Base-by-base conservation (phyloP, 2,329 filamentous ascomycete species). In the Beauveria sp. region DNA sequence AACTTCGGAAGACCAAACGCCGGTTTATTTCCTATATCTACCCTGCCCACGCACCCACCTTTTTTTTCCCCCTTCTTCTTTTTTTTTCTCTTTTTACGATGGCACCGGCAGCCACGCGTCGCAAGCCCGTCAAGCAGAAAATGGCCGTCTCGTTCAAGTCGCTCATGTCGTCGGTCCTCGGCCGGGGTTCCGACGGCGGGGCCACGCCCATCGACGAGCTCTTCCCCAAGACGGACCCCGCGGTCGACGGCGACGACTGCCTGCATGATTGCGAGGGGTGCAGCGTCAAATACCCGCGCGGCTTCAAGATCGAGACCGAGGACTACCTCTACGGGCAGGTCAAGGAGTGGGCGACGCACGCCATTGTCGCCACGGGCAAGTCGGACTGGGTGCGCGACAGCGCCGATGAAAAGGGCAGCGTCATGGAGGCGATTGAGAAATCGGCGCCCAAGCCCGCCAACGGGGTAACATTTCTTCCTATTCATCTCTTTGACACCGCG, bases 301-400 rank as follows among this genome's bases (percentile, higher is more conserved):
- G 75, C 42, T 88, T 88, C 76, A 86, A 87, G 70, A 85, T 96
- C 60, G 89, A 98, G 62, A 83, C 88, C 72, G 77, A 81, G 7
- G 91, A 96, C 71, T 79, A 86, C 68, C 77, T 99, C 54, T 98
- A 96, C 71, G 95, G 93, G 1, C 81, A 89, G 63, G 84, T 97
- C 65, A 90, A 91, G 70, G 91, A 86, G 42, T 98, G 91, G 89
- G 87, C 85, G 69, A 95, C 92, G 22, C 95, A 99, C 75, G 72
- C 96, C 64, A 78, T 99, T 38, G 91, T 98, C 18, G 95, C 91
- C 26, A 99, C 95, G n/a, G 91, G 92, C 64, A 96, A 97, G 83
- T 83, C 87, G 28, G 95, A 99, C 75, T 99, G 95, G 95, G 89
- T 93, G 70, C 78, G 90, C 63, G 89, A 96, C 77, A 90, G 96